Evolutionary conservation across 2,329 filamentous ascomycete species (phyloP), one percentile per base, ranked within the genome.

Genomic region (Cladophialophora exuberans): DNA sequence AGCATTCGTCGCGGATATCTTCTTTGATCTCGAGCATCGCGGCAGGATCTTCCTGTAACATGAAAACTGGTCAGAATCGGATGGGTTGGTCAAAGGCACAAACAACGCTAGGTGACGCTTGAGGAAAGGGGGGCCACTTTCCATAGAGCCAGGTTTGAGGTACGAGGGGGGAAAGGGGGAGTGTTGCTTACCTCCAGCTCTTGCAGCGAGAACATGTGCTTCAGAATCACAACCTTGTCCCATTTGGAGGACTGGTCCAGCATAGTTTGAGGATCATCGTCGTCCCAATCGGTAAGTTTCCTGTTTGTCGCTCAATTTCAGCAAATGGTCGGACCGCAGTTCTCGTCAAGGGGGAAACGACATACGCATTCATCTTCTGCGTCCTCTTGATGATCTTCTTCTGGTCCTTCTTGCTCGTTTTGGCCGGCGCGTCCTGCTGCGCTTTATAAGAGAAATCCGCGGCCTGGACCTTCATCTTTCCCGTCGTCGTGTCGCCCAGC

Each of bases 391-490:
- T 96, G 56, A 95, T 88, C 75, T 96, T 96, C 70, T 88, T 86
- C 72, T 93, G 89, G 61, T 96, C 90, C 60, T 83, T 83, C 57
- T 73, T 74, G 44, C 67, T 69, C 31, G 77, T 73, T 63, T 79
- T 78, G 26, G 72, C 66, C 41, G 77, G 73, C 44, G 75, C 82
- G 64, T 94, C 88, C 63, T 89, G 85, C 52, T 88, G 86, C 72
- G 88, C 91, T 75, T 97, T 99, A 79, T 94, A 97, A 66, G 89
- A 94, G 51, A 86, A 84, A 65, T 97, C 94, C 11, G 94, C 94
- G 7, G 83, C 83, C 69, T 92, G 86, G 3, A 99, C 91, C 46
- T 80, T 82, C 79, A 97, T 96, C 56, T 79, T 85, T 22, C 85
- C 87, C 50, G 66, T 66, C 41, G 70, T 74, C 33, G 67, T 73